These are phyloP conservation scores for Arabidopsis suecica DNA, from an alignment of 345 rosid genomes.

Conservation along the genomic window DNA sequence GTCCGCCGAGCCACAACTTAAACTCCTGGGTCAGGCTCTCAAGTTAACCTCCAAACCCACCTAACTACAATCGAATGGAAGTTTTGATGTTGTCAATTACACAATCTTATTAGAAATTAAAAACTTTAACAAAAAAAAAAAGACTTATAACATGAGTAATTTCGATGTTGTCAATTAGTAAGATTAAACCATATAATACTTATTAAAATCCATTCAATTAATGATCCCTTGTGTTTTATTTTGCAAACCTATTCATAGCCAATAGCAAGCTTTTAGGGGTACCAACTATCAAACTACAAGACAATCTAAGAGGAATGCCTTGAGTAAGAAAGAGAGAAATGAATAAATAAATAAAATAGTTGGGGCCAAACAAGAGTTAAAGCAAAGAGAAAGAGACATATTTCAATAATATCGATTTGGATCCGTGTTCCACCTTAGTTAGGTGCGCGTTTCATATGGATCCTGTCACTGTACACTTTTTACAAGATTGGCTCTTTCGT, in stretches of 20 bases:
- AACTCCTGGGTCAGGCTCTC: background rate
- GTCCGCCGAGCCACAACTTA: background rate
- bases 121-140: background rate
- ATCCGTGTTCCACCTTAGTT: constrained; percentile 22
- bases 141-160: background rate
- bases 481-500: constrained; percentile 16
- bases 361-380: constrained; percentile 8
- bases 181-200: background rate
- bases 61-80: background rate
- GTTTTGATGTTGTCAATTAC: too few relatives aligned
- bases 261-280: background rate
- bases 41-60: background rate
- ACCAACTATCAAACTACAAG: background rate
- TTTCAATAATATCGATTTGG: background rate
- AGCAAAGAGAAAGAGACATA: background rate
- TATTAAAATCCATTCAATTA: too few relatives aligned
- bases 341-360: background rate
- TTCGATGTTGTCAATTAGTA: background rate
- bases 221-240: background rate
- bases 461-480: background rate
- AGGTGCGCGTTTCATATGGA: constrained; percentile 16
- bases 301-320: background rate
- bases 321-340: background rate
- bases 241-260: background rate
- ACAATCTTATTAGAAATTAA: background rate